A percentile compares a stretch with the other conserved stretches of the same genome.
Conservation (phyloP, 1,139 yeast genomes). For the Spencermartinsiella ligniputridi region DNA sequence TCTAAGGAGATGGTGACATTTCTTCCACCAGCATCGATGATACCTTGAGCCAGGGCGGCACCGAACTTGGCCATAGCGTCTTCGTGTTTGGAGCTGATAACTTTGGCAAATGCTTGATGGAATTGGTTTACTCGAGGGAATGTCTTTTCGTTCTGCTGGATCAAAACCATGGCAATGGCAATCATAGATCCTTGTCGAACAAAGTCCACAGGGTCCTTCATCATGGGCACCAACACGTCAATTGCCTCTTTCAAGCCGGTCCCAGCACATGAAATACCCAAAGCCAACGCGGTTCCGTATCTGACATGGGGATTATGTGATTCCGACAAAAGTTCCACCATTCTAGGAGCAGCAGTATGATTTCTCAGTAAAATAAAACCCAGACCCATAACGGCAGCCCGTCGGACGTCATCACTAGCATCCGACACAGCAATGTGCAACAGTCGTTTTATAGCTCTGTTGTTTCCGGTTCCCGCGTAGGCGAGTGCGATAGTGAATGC, state of each 20-base stretch:
- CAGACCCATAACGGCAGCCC: slow-evolving; percentile 91
- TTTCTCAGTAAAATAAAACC: slow-evolving; percentile 91
- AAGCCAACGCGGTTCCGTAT: slow-evolving; percentile 96
- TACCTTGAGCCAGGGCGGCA: slow-evolving; percentile 96
- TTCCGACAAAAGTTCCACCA: slow-evolving; percentile 87
- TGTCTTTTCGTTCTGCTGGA: slow-evolving; percentile 87
- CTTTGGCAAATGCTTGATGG: slow-evolving; percentile 68
- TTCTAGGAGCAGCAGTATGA: slow-evolving; percentile 89
- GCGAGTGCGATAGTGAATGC: slow-evolving; percentile 92
- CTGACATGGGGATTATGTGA: slow-evolving; percentile 98
- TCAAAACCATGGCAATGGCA: slow-evolving; percentile 86
- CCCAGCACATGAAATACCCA: slow-evolving; percentile 97
- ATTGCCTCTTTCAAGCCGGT: slow-evolving; percentile 84
- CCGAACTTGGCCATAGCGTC: slow-evolving; percentile 98
- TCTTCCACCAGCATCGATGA: slow-evolving; percentile 98
- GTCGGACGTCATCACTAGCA: slow-evolving; percentile 92
- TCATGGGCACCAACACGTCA: slow-evolving; percentile 86
- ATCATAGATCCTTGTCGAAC: slow-evolving; percentile 97
- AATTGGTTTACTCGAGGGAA: slow-evolving; percentile 76
- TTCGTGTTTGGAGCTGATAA: slow-evolving; percentile 82
- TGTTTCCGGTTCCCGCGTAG: slow-evolving; percentile 94
- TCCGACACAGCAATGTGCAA: slow-evolving; percentile 95
- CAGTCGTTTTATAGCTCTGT: slow-evolving; percentile 76
- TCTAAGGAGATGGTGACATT: slow-evolving; percentile 93
- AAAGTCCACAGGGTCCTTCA: slow-evolving; percentile 92